Conservation (phyloP, 495 filamentous ascomycete genomes). For the Cenococcum geophilum region DNA sequence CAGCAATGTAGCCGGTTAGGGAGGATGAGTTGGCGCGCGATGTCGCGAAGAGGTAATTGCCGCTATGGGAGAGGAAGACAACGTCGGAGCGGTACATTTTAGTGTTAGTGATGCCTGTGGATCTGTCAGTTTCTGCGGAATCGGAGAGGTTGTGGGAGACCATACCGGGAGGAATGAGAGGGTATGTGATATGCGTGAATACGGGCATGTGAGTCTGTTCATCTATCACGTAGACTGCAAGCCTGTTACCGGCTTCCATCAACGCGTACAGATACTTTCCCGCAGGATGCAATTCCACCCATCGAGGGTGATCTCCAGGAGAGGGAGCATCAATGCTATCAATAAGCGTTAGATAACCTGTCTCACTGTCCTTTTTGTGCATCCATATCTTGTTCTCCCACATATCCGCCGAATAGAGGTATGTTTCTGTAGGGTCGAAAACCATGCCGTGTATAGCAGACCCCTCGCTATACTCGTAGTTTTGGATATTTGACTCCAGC, state of each 20-base stretch:
- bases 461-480: slow-evolving; percentile 66
- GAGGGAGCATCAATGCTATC: slow-evolving; percentile 65
- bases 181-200: slow-evolving; percentile 71
- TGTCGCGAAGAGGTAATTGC: slow-evolving; percentile 72
- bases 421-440: slow-evolving; percentile 76
- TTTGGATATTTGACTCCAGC: slow-evolving; percentile 65
- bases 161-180: slow-evolving; percentile 66
- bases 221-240: slow-evolving; percentile 76
- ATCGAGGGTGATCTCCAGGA: slow-evolving; percentile 69
- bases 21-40: slow-evolving; percentile 67
- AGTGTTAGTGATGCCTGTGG: slow-evolving; percentile 31
- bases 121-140: slow-evolving; percentile 10
- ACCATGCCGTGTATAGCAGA: slow-evolving; percentile 86
- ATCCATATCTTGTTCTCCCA: slow-evolving; percentile 81
- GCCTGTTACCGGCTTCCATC: slow-evolving; percentile 77
- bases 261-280: slow-evolving; percentile 74
- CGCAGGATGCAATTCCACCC: slow-evolving; percentile 72
- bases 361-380: slow-evolving; percentile 60
- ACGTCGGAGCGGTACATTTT: slow-evolving; percentile 72
- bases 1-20: slow-evolving; percentile 72
- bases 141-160: slow-evolving; percentile 2
- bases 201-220: slow-evolving; percentile 67
- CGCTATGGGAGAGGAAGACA: slow-evolving; percentile 57
- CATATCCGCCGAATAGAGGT: slow-evolving; percentile 81
- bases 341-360: slow-evolving; percentile 59